These are phyloP conservation scores for Citeromyces siamensis DNA, from an alignment of 1,139 yeast species.

Conservation along the genomic window DNA sequence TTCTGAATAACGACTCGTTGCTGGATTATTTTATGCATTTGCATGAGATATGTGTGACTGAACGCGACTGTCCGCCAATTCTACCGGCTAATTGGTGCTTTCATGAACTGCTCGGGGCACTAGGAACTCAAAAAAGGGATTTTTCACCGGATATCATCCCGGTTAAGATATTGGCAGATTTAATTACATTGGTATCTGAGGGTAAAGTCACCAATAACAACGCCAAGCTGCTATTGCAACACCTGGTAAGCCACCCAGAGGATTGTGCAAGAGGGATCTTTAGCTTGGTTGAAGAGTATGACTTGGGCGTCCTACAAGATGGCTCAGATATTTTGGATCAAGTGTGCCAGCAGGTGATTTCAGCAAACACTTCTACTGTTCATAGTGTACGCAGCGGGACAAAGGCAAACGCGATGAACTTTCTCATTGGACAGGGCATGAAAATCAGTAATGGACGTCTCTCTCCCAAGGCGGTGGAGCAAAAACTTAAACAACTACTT, in stretches of 20 bases:
- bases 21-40: constrained; percentile 41
- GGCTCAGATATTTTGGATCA: constrained; percentile 6
- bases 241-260: constrained; percentile 37
- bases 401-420: constrained; percentile 52
- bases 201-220: constrained; percentile 38
- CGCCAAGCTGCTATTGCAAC: constrained; percentile 51
- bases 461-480: constrained; percentile 34
- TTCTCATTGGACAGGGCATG: constrained; percentile 80
- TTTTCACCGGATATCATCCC: constrained; percentile 27
- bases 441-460: constrained; percentile 58
- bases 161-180: constrained; percentile 25
- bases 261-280: constrained; percentile 21
- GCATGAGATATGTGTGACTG: constrained; percentile 13
- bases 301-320: constrained; percentile 30
- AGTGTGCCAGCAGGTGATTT: constrained; percentile 28
- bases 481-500: constrained; percentile 21
- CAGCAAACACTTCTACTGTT: constrained; percentile 39
- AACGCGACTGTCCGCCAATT: constrained; percentile 18
- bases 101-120: constrained; percentile 66
- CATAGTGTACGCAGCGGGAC: constrained; percentile 45
- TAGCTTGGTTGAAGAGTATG: constrained; percentile 40
- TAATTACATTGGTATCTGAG: constrained; percentile 26
- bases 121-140: constrained; percentile 35
- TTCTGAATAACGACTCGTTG: constrained; percentile 33
- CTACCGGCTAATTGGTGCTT: constrained; percentile 71